Evolutionary conservation across 305 asterid genomes (phyloP), one percentile per base, ranked within the genome.

Genomic region (Plantago lanceolata): DNA sequence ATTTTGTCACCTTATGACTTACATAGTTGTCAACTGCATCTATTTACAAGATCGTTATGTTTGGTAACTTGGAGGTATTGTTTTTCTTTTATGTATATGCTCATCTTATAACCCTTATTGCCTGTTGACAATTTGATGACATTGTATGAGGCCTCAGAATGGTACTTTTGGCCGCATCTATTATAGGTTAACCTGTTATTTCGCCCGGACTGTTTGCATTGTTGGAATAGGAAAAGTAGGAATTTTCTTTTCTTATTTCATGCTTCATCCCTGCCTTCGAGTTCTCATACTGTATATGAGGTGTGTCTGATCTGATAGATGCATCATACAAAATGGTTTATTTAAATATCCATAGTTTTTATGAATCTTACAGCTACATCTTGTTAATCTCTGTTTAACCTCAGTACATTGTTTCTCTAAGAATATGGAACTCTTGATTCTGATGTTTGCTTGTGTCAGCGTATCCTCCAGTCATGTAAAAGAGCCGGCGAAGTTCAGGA

Each of bases 401-500:
- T 53, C 8, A 44, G 19, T 59, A 19, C 11, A 57, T 49, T 59
- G 17, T 65, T 31, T 66, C 71, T 45, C 70, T 59, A 50, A 70
- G 70, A 67, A 45, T 70, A 57, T 70, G 59, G 69, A 69, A 73
- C 69, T 66, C 74, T 51, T 74, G 71, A 72, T 72, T 61, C 66
- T 84, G 68, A 78, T 66, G 68, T 71, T 72, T 63, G 31, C 76
- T 73, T 76, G 76, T 78, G 75, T 59, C 75, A 52, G 71, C 73
- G 80, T 67, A 66, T 58, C 72, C 68, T 78, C 82, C 89, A 83
- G 83, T 76, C 84, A 52, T 65, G 79, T 48, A 69, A 82, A 70
- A 80, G 81, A 74, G 63, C 72, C 71, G 59, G 72, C 7, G 65
- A 73, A 75, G 80, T 79, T 71, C 73, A 67, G 68, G 73, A 72